phyloP scores from a whole-genome alignment of 306 rosid genomes.

The Citrullus amarus region DNA sequence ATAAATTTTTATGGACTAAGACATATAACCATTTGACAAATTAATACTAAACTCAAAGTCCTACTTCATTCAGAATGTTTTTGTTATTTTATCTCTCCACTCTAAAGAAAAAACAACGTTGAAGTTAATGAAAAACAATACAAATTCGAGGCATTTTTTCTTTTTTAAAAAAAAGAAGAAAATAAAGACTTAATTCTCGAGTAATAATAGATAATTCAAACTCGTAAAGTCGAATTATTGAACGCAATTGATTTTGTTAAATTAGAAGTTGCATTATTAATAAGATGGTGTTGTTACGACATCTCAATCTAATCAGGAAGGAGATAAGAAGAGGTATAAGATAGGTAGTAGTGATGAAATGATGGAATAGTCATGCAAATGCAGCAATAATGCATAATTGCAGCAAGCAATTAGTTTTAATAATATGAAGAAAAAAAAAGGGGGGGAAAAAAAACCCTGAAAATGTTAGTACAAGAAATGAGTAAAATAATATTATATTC shows the following conservation, averaged over 20 bases:
- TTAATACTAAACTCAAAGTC: too few relatives aligned
- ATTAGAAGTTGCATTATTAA: background rate
- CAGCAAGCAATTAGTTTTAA: background rate
- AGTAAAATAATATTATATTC: too few relatives aligned
- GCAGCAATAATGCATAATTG: background rate
- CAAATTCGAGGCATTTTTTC: too few relatives aligned
- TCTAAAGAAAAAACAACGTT: too few relatives aligned
- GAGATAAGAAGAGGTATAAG: background rate
- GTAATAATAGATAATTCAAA: too few relatives aligned
- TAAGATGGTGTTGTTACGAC: background rate
- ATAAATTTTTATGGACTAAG: too few relatives aligned
- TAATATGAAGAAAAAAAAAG: background rate
- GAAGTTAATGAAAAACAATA: too few relatives aligned
- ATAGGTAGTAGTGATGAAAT: background rate
- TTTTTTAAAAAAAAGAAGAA: too few relatives aligned
- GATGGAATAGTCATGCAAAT: background rate
- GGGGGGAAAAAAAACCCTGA: background rate
- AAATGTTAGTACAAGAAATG: background rate
- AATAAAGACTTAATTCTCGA: too few relatives aligned
- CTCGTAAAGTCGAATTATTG: background rate
- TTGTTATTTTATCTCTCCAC: too few relatives aligned
- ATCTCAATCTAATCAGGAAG: background rate
- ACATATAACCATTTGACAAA: too few relatives aligned
- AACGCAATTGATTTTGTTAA: background rate
- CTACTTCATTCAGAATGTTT: too few relatives aligned